Conservation (phyloP, 345 rosid genomes). For the Boechera stricta region DNA sequence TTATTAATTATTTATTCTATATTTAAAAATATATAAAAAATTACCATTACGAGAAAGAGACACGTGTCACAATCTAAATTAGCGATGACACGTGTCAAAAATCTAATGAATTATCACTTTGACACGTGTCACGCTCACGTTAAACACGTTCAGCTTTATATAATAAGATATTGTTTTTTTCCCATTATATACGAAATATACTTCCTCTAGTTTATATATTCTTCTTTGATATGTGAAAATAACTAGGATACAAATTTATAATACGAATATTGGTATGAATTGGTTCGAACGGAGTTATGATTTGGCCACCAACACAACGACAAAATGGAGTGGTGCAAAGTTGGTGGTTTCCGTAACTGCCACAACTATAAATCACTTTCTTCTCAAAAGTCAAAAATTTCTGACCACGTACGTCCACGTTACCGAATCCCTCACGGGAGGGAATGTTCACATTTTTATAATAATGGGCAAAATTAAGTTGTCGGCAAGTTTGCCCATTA, state of each 20-base stretch:
- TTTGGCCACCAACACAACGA: slow-evolving; percentile 34
- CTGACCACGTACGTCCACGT: background rate
- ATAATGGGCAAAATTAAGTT: background rate
- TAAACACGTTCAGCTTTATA: too few relatives aligned
- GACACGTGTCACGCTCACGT: too few relatives aligned
- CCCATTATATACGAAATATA: too few relatives aligned
- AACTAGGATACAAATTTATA: background rate
- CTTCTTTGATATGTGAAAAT: background rate
- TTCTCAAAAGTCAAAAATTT: background rate
- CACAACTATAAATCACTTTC: background rate
- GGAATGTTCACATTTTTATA: slow-evolving; percentile 6
- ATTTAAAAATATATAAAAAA: too few relatives aligned
- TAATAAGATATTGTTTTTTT: too few relatives aligned
- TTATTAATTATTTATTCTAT: too few relatives aligned
- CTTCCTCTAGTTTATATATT: background rate
- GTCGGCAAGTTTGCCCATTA: slow-evolving; percentile 14
- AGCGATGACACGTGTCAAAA: too few relatives aligned
- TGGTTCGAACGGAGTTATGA: background rate
- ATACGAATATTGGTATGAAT: background rate
- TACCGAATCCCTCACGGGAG: background rate
- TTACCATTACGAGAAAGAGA: too few relatives aligned
- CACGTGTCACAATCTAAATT: too few relatives aligned
- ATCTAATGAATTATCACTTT: too few relatives aligned
- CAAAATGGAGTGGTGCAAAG: slow-evolving; percentile 15
- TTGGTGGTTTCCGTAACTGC: slow-evolving; percentile 25